phyloP scores from a whole-genome alignment of 768 basidiomycete species.

The Pisolithus albus region DNA sequence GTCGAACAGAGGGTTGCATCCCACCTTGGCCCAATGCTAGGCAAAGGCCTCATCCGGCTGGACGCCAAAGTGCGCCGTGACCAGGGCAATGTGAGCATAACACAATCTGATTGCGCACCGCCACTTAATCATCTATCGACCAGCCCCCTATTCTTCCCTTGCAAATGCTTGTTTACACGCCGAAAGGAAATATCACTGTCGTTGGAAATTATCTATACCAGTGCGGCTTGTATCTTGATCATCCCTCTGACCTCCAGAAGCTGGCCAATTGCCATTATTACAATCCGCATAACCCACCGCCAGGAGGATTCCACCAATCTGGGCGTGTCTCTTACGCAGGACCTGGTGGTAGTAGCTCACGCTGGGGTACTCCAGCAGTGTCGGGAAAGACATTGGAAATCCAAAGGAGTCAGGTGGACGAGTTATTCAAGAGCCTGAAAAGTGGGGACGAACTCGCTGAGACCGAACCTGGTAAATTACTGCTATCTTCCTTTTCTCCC shows the following conservation, averaged over 20 bases:
- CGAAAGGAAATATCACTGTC: conserved; percentile 83
- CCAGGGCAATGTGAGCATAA: conserved; percentile 48
- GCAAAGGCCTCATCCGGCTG: conserved; percentile 74
- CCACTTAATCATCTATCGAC: conserved; percentile 13
- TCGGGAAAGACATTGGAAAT: conserved; percentile 80
- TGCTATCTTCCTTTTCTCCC: conserved; percentile 8
- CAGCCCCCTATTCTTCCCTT: conserved; percentile 80
- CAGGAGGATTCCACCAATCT: conserved; percentile 50
- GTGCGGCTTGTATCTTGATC: conserved; percentile 65
- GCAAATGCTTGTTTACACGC: conserved; percentile 86
- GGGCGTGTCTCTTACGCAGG: conserved; percentile 37
- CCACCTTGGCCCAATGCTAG: conserved; percentile 74
- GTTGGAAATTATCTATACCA: conserved; percentile 72
- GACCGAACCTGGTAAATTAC: conserved; percentile 71
- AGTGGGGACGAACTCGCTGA: conserved; percentile 83
- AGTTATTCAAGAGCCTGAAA: conserved; percentile 84
- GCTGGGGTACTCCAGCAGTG: conserved; percentile 53
- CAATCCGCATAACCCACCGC: conserved; percentile 86
- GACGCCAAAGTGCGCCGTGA: conserved; percentile 72
- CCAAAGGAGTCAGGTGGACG: conserved; percentile 89
- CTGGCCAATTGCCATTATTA: conserved; percentile 63
- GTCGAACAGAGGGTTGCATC: conserved; percentile 83
- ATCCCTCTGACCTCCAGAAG: conserved; percentile 64
- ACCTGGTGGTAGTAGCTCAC: conserved; percentile 31
- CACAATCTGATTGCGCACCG: conserved; percentile 11